Evolutionary conservation across 164 flowering plant genomes (phyloP).

Genomic region (Stephania yunnanensis): DNA sequence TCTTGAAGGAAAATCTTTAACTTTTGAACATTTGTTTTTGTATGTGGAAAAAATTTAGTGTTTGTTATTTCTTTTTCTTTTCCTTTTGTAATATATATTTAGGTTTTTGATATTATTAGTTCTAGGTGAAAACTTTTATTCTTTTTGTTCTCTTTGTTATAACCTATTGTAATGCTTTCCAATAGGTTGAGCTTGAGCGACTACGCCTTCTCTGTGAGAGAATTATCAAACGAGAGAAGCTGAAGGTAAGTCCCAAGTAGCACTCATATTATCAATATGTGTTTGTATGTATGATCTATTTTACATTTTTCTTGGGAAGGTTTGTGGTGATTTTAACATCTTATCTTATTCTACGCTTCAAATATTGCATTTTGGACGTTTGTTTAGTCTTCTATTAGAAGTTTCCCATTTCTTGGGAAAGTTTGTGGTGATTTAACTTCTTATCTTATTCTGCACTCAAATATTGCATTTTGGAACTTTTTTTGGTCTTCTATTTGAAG

Average conservation of each 20-base stretch:
- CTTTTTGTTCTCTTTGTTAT: background rate
- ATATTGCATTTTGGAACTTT: too few species aligned
- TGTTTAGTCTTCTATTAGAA: too few species aligned
- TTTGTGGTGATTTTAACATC: background rate
- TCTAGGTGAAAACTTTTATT: background rate
- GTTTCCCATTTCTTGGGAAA: too few species aligned
- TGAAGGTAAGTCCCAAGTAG: slow-evolving; percentile 49
- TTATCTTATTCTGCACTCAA: too few species aligned
- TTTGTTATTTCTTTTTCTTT: background rate
- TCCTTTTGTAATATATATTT: background rate
- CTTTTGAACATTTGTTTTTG: background rate
- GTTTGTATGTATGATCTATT: background rate
- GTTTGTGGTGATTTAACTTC: too few species aligned
- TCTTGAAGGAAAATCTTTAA: too few species aligned
- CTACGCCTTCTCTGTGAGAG: slow-evolving; percentile 93
- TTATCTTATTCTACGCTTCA: background rate
- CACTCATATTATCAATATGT: background rate
- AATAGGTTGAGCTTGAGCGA: slow-evolving; percentile 90
- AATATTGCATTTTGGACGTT: background rate
- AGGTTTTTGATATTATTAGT: background rate
- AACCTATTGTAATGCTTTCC: background rate
- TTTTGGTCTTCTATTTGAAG: too few species aligned
- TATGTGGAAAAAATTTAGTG: background rate
- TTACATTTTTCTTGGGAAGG: background rate
- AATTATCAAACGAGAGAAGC: slow-evolving; percentile 76